These are phyloP conservation scores for Hanseniaspora guilliermondii DNA, from an alignment of 805 yeast species.

Conservation along the genomic window DNA sequence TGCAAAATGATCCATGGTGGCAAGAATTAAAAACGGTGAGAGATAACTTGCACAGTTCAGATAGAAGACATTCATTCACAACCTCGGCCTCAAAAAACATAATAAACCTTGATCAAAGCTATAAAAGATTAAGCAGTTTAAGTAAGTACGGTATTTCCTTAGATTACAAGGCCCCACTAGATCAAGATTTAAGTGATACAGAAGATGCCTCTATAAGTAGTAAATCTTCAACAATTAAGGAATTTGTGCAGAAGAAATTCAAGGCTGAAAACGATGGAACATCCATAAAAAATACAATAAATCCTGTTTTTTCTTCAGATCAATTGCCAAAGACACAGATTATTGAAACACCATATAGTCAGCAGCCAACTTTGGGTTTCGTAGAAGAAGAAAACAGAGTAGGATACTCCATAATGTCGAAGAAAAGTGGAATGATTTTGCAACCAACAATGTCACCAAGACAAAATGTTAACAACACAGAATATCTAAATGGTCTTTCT, in stretches of 20 bases:
- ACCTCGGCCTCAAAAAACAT: constrained; percentile 21
- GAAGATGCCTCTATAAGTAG: constrained; percentile 3
- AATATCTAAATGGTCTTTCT: constrained; percentile 33
- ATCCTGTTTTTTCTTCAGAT: constrained; percentile 59
- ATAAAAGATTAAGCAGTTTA: background rate
- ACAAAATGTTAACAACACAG: constrained; percentile 24
- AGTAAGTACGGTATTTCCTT: constrained; percentile 12
- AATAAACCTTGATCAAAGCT: background rate
- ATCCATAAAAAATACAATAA: constrained; percentile 16
- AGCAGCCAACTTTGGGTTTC: constrained; percentile 33
- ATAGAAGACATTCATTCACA: constrained; percentile 26
- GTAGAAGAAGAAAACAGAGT: constrained; percentile 1
- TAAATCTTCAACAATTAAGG: background rate
- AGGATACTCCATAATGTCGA: constrained; percentile 9
- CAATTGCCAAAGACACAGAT: constrained; percentile 59
- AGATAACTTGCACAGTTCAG: constrained; percentile 19
- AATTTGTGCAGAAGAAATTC: constrained; percentile 3
- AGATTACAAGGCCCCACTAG: background rate
- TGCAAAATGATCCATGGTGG: constrained; percentile 82
- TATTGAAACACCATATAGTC: constrained; percentile 55
- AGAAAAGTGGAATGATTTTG: constrained; percentile 15
- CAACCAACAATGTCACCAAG: constrained; percentile 25
- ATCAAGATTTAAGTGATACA: background rate
- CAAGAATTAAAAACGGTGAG: constrained; percentile 50
- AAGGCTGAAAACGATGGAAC: background rate